phyloP scores from a whole-genome alignment of 306 rosid species.

The Acacia confusa region DNA sequence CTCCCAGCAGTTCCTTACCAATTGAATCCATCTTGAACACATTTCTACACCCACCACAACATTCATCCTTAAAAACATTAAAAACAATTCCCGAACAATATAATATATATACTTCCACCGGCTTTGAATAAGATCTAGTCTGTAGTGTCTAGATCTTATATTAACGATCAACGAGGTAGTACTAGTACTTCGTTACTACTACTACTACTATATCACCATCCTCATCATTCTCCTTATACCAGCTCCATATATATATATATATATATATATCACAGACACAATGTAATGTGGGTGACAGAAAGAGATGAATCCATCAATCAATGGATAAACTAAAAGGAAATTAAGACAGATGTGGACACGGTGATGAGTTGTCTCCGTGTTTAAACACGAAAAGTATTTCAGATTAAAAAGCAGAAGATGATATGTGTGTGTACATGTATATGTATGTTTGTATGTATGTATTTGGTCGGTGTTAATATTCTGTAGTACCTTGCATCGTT shows the following conservation, averaged over 20 bases:
- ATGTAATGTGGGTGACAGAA: not conserved
- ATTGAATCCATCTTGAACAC: slow-evolving; percentile 76
- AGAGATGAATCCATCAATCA: not conserved
- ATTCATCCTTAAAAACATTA: slow-evolving; percentile 7
- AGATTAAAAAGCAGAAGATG: not conserved
- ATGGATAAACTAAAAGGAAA: not conserved
- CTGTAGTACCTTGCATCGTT: slow-evolving; percentile 78
- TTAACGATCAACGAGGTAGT: no score
- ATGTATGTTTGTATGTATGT: not conserved
- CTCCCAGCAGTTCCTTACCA: slow-evolving; percentile 73
- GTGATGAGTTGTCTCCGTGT: not conserved
- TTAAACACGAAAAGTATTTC: not conserved
- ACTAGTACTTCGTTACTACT: no score
- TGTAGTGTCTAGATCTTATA: no score
- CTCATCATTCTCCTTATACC: not conserved
- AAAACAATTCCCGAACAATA: not conserved
- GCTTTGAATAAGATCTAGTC: no score
- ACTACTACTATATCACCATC: not conserved
- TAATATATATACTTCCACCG: no score
- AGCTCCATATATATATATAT: no score
- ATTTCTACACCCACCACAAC: slow-evolving; percentile 42
- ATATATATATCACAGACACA: not conserved
- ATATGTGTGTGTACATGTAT: not conserved
- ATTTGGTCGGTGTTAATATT: not conserved
- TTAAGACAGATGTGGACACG: not conserved